Base-by-base conservation (phyloP, 257 asterid species). In the Dorcoceras hygrometricum region DNA sequence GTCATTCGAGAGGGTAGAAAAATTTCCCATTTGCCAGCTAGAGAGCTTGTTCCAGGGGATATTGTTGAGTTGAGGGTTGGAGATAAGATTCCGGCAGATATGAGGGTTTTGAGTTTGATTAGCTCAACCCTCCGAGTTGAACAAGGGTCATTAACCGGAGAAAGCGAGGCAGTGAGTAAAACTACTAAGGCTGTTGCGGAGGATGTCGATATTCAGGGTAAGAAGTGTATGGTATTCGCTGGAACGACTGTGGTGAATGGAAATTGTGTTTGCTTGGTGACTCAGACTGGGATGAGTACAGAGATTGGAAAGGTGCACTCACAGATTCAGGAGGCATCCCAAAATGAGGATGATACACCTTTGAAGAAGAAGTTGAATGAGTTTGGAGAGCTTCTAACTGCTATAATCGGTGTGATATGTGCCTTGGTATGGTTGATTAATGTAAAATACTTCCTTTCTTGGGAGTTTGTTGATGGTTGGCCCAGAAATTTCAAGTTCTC, bases 181-280 rank as follows among this genome's bases (percentile, higher is more conserved):
- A 88, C 93, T 25, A 77, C 89, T 31, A 94, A 88, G 86, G 77
- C 87, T 62, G 98, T 90, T 36, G 77, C 84, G 0, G 95, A 85
- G 76, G 95, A 94, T 71, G 95, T 89, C 54, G 99, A 94, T 79
- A 90, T 94, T 74, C 99, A 90, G 79, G 98, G 99, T 48, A 94
- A 94, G 77, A 94, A 89, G 75, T 87, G 97, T 67, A 89, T 94
- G 96, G 91, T 94, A 62, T 94, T 94, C 83, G 95, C 99, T 50
- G 98, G 99, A 66, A 94, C 98, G 0, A 90, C 99, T 25, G 94
- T 94, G 76, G 99, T 94, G 71, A 94, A 94, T 66, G 99, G 99
- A 66, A 77, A 87, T 59, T 88, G 98, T 73, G 72, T 90, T 43
- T 90, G 95, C 67, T 77, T 94, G 84, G 99, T 90, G 61, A 90